Evolutionary conservation across 306 rosid genomes (phyloP).

Genomic region (Ziziphus jujuba): DNA sequence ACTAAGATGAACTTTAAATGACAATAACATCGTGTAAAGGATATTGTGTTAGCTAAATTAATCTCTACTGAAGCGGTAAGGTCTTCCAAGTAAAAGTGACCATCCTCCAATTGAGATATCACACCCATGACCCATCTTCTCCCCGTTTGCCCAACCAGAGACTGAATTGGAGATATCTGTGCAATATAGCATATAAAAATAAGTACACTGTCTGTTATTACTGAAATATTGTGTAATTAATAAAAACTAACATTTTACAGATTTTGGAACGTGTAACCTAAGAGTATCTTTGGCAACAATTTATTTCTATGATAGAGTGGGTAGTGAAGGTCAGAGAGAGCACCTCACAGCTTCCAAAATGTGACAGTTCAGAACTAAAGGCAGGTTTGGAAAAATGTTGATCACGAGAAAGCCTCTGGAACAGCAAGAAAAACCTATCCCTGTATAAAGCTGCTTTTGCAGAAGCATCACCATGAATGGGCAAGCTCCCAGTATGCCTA

Average conservation of each 20-base stretch:
- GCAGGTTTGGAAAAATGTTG: slow-evolving; percentile 82
- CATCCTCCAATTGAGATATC: slow-evolving; percentile 86
- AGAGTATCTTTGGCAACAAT: neutral
- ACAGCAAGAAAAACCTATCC: slow-evolving; percentile 73
- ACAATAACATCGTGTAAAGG: slow-evolving; percentile 36
- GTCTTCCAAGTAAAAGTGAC: slow-evolving; percentile 85
- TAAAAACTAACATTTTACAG: neutral
- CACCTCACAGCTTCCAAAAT: slow-evolving; percentile 88
- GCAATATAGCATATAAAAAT: slow-evolving; percentile 20
- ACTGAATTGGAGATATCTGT: slow-evolving; percentile 95
- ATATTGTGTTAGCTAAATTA: slow-evolving; percentile 75
- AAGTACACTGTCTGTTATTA: slow-evolving; percentile 7
- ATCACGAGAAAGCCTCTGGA: slow-evolving; percentile 84
- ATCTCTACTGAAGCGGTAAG: slow-evolving; percentile 79
- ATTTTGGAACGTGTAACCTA: neutral
- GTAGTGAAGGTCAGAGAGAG: neutral
- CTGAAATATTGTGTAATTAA: neutral
- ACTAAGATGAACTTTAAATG: neutral
- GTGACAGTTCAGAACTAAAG: slow-evolving; percentile 61
- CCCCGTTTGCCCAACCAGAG: slow-evolving; percentile 83
- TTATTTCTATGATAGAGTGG: neutral
- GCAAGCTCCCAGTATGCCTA: slow-evolving; percentile 60
- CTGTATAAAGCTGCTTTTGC: slow-evolving; percentile 66
- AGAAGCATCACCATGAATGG: slow-evolving; percentile 78
- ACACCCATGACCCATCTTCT: slow-evolving; percentile 89